Conservation (phyloP, 1,284 basidiomycete species). For the Cryptococcus depauperatus region DNA sequence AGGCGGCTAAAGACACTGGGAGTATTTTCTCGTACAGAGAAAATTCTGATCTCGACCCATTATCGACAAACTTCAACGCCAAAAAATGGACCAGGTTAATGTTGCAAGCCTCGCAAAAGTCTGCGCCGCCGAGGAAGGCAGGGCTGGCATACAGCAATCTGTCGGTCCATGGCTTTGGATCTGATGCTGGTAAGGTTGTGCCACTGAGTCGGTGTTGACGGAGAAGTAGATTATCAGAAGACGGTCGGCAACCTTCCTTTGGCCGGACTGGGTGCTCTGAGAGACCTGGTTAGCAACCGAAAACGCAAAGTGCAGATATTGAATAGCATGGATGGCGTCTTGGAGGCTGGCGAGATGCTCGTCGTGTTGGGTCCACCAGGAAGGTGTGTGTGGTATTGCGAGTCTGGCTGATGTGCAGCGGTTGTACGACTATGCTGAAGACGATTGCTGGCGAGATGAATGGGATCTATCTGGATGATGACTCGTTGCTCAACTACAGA, state of each 20-base stretch:
- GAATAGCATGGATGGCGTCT: slow-evolving; percentile 43
- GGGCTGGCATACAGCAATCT: slow-evolving; percentile 47
- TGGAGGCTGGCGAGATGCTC: slow-evolving; percentile 49
- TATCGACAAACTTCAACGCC: slow-evolving; percentile 44
- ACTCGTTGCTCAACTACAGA: slow-evolving; percentile 40
- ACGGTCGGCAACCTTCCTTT: slow-evolving; percentile 46
- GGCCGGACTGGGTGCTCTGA: slow-evolving; percentile 29
- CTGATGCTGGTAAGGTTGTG: slow-evolving; percentile 26
- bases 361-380: slow-evolving; percentile 54
- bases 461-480: slow-evolving; percentile 45
- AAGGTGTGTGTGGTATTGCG: no score
- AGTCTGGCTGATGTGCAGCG: slow-evolving; percentile 39
- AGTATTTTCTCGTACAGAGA: slow-evolving; percentile 32
- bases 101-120: slow-evolving; percentile 20
- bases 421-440: slow-evolving; percentile 55
- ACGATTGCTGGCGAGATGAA: slow-evolving; percentile 52
- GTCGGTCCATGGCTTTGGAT: slow-evolving; percentile 44
- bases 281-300: slow-evolving; percentile 29
- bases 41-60: slow-evolving; percentile 45
- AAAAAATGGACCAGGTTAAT: slow-evolving; percentile 44
- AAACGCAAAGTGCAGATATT: slow-evolving; percentile 46
- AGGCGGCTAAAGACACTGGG: slow-evolving; percentile 15
- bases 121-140: slow-evolving; percentile 35
- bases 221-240: slow-evolving; percentile 43
- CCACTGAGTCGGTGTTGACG: neutral